Conservation (phyloP, 2,329 filamentous ascomycete genomes). For the Ceratocystiopsis brevicomis region DNA sequence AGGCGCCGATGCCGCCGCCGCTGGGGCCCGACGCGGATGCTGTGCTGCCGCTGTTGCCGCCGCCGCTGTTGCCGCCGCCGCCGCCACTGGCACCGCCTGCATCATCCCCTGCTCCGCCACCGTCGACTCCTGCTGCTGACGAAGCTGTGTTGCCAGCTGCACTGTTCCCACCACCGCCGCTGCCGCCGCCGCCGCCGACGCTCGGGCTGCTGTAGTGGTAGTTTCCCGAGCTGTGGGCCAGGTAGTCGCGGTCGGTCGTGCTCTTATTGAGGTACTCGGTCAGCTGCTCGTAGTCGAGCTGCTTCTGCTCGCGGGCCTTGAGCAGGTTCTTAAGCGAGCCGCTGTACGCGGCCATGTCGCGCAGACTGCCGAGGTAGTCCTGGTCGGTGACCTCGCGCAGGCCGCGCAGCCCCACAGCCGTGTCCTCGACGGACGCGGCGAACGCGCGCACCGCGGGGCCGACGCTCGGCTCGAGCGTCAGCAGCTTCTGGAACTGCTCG, state of each 20-base stretch:
- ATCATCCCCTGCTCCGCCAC: too few relatives aligned
- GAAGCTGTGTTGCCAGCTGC: too few relatives aligned
- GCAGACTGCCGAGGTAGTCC: slow-evolving; percentile 78
- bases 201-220: slow-evolving; percentile 21
- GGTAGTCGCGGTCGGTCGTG: slow-evolving; percentile 64
- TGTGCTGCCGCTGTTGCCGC: neutral
- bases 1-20: neutral
- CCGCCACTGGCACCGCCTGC: neutral
- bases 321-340: slow-evolving; percentile 71
- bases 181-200: neutral
- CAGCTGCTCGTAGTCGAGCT: slow-evolving; percentile 89
- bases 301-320: slow-evolving; percentile 89
- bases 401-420: slow-evolving; percentile 54
- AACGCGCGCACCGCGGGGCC: slow-evolving; percentile 71
- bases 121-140: too few relatives aligned
- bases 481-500: slow-evolving; percentile 86
- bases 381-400: slow-evolving; percentile 86
- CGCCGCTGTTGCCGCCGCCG: neutral
- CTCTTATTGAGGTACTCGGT: slow-evolving; percentile 92
- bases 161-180: neutral
- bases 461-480: slow-evolving; percentile 72
- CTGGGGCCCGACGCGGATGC: neutral
- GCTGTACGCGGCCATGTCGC: slow-evolving; percentile 93
- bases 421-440: slow-evolving; percentile 69
- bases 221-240: slow-evolving; percentile 33